A percentile compares a stretch with the other conserved stretches of the same genome.
phyloP scores from a whole-genome alignment of 345 rosid genomes.

The Cardamine chenopodiifolia region DNA sequence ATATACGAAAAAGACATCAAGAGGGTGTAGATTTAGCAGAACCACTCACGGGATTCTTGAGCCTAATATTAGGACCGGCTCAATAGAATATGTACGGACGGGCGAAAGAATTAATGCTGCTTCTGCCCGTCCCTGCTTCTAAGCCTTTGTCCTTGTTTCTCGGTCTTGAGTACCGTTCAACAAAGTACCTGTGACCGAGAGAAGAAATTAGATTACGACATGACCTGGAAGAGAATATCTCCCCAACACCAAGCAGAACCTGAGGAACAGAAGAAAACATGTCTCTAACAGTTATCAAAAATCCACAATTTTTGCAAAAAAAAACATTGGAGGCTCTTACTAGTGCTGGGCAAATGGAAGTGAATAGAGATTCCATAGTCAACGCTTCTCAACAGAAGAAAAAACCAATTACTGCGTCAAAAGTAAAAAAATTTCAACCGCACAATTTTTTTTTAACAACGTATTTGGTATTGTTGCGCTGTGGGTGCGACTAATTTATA shows the following conservation, averaged over 20 bases:
- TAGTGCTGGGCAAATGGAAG: conserved; percentile 93
- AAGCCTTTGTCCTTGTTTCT: no score
- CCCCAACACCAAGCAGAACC: conserved; percentile 93
- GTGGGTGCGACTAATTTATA: no score
- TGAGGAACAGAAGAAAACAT: conserved; percentile 29
- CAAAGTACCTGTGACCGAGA: conserved; percentile 59
- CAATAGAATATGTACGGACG: conserved; percentile 77
- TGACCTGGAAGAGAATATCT: conserved; percentile 72
- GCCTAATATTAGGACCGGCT: conserved; percentile 64
- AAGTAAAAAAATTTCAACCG: no score
- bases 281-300: neutral
- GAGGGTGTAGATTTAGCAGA: neutral
- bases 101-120: conserved; percentile 77
- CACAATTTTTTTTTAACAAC: no score
- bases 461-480: no score
- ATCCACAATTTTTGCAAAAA: neutral
- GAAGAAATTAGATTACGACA: conserved; percentile 51
- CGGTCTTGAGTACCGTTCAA: conserved; percentile 84
- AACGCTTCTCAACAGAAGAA: no score
- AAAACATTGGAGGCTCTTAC: conserved; percentile 43
- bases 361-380: conserved; percentile 98
- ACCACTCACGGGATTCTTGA: conserved; percentile 64
- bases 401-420: no score
- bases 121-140: no score
- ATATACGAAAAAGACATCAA: neutral